Evolutionary conservation across 495 filamentous ascomycete species (phyloP).

Genomic region (Podospora tetraspora): DNA sequence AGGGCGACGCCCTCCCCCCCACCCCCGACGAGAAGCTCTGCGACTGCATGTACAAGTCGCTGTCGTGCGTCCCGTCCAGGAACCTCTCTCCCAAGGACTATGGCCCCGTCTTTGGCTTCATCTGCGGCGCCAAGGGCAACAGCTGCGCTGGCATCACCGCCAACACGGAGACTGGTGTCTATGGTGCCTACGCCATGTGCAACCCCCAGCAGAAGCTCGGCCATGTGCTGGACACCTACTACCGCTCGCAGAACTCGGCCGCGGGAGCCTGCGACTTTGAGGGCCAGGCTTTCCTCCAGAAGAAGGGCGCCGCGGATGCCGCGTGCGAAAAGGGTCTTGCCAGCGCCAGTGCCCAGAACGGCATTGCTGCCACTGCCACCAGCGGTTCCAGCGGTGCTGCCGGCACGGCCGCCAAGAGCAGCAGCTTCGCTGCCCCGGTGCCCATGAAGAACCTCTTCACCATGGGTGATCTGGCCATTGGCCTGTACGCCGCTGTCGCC

Average conservation of each 20-base stretch:
- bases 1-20: conserved; percentile 63
- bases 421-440: conserved; percentile 25
- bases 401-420: neutral
- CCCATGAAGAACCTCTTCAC: conserved; percentile 51
- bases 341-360: conserved; percentile 42
- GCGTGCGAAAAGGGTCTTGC: conserved; percentile 34
- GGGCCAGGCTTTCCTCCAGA: conserved; percentile 28
- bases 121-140: conserved; percentile 56
- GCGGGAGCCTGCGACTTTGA: conserved; percentile 69
- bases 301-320: conserved; percentile 10
- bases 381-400: conserved; percentile 25
- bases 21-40: conserved; percentile 70
- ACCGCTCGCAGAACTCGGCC: conserved; percentile 53
- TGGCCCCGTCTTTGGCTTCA: conserved; percentile 60
- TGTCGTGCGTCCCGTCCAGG: conserved; percentile 61
- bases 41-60: conserved; percentile 68
- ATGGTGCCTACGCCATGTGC: conserved; percentile 92
- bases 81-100: conserved; percentile 48
- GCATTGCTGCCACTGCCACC: conserved; percentile 41
- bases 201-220: conserved; percentile 67
- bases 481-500: conserved; percentile 63
- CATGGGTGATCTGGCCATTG: conserved; percentile 59
- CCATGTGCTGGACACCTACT: conserved; percentile 78
- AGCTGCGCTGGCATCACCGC: conserved; percentile 64
- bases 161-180: conserved; percentile 67